Conservation (phyloP, 192 early-diverging fungal species). For the Backusella parvicylindrica region DNA sequence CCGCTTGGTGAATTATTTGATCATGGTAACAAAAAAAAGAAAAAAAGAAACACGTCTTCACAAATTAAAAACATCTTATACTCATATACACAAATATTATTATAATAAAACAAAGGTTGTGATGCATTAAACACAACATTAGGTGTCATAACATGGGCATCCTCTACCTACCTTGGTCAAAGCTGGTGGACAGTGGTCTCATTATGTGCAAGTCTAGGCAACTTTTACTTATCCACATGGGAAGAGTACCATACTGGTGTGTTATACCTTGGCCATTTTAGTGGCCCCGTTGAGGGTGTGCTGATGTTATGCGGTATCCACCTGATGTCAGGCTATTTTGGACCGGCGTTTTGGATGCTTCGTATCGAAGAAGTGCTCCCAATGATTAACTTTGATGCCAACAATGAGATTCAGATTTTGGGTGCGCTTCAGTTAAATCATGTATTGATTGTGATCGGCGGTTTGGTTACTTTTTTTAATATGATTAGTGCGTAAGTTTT, state of each 20-base stretch:
- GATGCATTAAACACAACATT: slow-evolving; percentile 60
- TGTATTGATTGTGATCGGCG: slow-evolving; percentile 47
- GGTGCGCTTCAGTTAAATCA: slow-evolving; percentile 51
- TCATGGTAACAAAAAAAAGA: slow-evolving; percentile 63
- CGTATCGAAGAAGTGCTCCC: slow-evolving; percentile 9
- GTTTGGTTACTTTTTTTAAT: slow-evolving; percentile 46
- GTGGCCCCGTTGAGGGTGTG: slow-evolving; percentile 89
- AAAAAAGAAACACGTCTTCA: not conserved
- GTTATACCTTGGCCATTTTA: slow-evolving; percentile 79
- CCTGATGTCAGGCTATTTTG: slow-evolving; percentile 53
- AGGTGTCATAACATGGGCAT: slow-evolving; percentile 53
- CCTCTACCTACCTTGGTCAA: slow-evolving; percentile 65
- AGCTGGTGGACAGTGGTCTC: slow-evolving; percentile 64
- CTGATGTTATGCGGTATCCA: slow-evolving; percentile 61
- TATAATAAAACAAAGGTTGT: slow-evolving; percentile 45
- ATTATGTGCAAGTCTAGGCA: slow-evolving; percentile 36
- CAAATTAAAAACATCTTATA: too few species aligned
- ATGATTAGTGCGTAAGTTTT: slow-evolving; percentile 53
- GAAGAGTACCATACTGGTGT: slow-evolving; percentile 92
- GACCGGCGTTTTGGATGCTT: slow-evolving; percentile 24
- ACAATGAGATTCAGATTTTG: slow-evolving; percentile 25
- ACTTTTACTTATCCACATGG: slow-evolving; percentile 90
- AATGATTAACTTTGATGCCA: not conserved
- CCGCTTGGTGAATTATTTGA: slow-evolving; percentile 97
- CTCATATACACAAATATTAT: not conserved